Percentiles rank a stretch among this genome's conserved stretches.
Conservation (phyloP, 1,139 yeast species). For the Debaryomycetaceae sp. region DNA sequence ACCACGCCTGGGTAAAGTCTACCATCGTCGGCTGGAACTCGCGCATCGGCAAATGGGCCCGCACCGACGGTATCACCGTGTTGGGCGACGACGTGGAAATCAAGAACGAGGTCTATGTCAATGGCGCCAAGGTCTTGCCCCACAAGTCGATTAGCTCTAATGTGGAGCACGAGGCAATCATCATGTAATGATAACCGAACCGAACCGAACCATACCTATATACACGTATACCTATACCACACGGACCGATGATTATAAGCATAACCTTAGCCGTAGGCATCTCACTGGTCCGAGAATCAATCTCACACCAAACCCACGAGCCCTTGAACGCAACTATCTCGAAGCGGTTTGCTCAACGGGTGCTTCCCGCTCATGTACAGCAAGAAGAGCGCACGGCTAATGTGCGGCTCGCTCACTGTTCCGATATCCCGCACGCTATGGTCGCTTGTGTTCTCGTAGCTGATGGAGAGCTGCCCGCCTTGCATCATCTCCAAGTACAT, state of each 20-base stretch:
- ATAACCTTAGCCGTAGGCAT: no score
- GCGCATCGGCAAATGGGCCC: slow-evolving; percentile 97
- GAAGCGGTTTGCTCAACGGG: slow-evolving; percentile 39
- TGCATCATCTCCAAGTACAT: slow-evolving; percentile 37
- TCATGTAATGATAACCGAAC: slow-evolving; percentile 82
- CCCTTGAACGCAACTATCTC: slow-evolving; percentile 24
- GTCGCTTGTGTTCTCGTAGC: slow-evolving; percentile 24
- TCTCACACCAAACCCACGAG: slow-evolving; percentile 9
- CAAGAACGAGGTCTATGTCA: slow-evolving; percentile 96
- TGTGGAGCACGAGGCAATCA: slow-evolving; percentile 95
- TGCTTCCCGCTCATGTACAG: slow-evolving; percentile 51
- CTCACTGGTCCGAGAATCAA: no score
- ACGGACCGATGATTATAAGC: no score
- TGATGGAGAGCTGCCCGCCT: slow-evolving; percentile 35
- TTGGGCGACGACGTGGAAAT: slow-evolving; percentile 98
- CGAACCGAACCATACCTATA: no score
- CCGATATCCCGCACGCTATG: slow-evolving; percentile 32
- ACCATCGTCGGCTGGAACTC: slow-evolving; percentile 99
- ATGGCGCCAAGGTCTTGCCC: slow-evolving; percentile 98
- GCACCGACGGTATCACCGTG: slow-evolving; percentile 96
- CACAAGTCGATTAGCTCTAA: slow-evolving; percentile 95
- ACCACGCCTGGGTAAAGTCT: slow-evolving; percentile 96
- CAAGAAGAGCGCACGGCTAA: slow-evolving; percentile 43
- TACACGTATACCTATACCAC: no score
- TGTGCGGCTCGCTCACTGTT: slow-evolving; percentile 33